Evolutionary conservation across 257 asterid genomes (phyloP).

Genomic region (Jaltomata sinuosa): DNA sequence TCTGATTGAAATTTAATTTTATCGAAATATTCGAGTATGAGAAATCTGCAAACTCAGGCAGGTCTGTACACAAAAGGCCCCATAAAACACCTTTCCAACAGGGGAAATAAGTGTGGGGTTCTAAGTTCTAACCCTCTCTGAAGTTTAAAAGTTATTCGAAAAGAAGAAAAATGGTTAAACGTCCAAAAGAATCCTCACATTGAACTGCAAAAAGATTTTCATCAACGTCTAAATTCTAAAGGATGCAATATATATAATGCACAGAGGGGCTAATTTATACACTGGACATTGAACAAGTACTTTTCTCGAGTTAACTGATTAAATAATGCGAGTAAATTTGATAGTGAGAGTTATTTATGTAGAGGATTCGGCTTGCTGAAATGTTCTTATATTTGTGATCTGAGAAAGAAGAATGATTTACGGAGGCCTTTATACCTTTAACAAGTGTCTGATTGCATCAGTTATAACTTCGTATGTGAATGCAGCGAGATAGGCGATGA

Average conservation of each 20-base stretch:
- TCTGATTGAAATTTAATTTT: no score
- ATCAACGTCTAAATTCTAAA: background rate
- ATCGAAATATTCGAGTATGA: no score
- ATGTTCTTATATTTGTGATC: background rate
- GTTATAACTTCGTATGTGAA: background rate
- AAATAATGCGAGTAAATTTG: background rate
- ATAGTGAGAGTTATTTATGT: background rate
- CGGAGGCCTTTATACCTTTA: background rate
- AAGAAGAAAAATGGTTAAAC: background rate
- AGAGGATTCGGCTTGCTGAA: background rate
- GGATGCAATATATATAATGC: background rate
- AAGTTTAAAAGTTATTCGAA: no score
- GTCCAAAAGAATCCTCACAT: background rate
- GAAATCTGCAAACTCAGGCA: no score
- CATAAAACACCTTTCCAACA: no score
- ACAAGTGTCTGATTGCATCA: background rate
- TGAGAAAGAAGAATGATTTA: background rate
- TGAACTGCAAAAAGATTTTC: background rate
- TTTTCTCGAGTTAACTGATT: background rate
- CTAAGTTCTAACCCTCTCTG: no score
- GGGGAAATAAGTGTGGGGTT: no score
- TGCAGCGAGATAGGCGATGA: background rate
- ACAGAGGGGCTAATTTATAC: slow-evolving; percentile 9
- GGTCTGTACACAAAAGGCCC: no score
- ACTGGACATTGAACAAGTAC: background rate